Evolutionary conservation across 768 basidiomycete species (phyloP), one percentile per base, ranked within the genome.

Genomic region (Mycena haematopus): DNA sequence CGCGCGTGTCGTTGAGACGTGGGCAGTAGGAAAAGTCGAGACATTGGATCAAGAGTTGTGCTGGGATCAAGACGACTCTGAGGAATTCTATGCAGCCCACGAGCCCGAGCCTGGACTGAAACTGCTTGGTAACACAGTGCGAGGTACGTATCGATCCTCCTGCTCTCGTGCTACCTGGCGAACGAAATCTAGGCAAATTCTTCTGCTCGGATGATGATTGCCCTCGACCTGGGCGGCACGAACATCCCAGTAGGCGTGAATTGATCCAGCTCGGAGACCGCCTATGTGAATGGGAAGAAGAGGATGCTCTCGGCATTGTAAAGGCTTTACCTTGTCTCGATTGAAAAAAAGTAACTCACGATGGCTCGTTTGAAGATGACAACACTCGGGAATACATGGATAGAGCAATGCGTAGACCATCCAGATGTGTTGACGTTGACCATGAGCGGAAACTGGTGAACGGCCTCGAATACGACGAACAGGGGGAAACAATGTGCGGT

Each of bases 381-480:
- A 0, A 55, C 45, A 6, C 44, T 60, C 29, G 64, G 64, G 22
- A 60, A 60, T 52, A 31, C 50, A 3, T 60, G 58, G 54, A 65
- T 65, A 21, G 58, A 65, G 35, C 64, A 65, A 35, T 65, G 64
- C 15, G 33, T 51, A 3, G 46, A 56, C 7, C 64, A 65, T 44
- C 58, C 64, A 2, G 64, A 65, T 10, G 64, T 60, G 25, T 7
- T 65, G 51, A 53, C 59, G 6, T 47, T 65, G 50, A 52, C 44
- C 13, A 60, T 65, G 64, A 65, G 64, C 55, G 58, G 64, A 7
- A 42, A 57, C 31, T 56, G 58, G 64, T 65, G 31, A 56, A 27
- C 22, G 15, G 40, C 2, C 17, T 2, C 1, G 40, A 36, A 15
- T 36, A 38, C n/a, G 19, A 42, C 6, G 40, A n/a, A 42, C n/a